These are phyloP conservation scores for Avena sativa DNA, from an alignment of 176 grass and related monocot genomes.

Conservation along the genomic window DNA sequence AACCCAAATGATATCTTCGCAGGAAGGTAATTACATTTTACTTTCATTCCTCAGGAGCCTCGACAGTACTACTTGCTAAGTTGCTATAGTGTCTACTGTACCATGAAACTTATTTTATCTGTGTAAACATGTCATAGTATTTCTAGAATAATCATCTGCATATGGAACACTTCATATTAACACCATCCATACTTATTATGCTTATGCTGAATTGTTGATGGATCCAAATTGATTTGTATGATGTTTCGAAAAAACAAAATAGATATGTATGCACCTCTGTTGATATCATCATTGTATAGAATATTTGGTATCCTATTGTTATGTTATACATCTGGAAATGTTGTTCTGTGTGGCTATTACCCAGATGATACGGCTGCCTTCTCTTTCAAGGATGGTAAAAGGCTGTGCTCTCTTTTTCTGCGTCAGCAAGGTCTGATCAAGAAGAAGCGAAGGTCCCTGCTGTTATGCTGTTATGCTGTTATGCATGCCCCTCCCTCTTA, in stretches of 20 bases:
- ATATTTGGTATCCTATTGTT: not conserved
- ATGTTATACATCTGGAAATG: not conserved
- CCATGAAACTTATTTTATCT: not conserved
- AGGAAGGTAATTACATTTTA: slow-evolving; percentile 62
- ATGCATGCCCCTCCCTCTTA: not conserved
- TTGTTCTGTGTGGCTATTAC: not conserved
- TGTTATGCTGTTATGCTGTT: no score
- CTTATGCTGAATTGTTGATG: no score
- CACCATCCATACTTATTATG: not conserved
- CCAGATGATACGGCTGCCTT: slow-evolving; percentile 19
- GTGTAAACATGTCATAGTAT: not conserved
- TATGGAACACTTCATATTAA: not conserved
- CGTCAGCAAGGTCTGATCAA: slow-evolving; percentile 21
- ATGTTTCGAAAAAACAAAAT: no score
- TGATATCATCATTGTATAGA: not conserved
- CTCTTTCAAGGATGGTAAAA: slow-evolving; percentile 46
- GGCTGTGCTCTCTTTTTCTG: slow-evolving; percentile 39
- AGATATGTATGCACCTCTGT: no score
- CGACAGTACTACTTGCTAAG: not conserved
- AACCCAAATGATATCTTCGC: slow-evolving; percentile 65
- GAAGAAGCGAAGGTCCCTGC: slow-evolving; percentile 42
- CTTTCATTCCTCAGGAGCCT: slow-evolving; percentile 1
- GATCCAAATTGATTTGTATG: no score
- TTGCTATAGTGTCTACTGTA: not conserved
- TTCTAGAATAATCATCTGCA: not conserved